Evolutionary conservation across 352 stramenopile genomes (phyloP).

Genomic region (Stephanocyclus meneghinianus): DNA sequence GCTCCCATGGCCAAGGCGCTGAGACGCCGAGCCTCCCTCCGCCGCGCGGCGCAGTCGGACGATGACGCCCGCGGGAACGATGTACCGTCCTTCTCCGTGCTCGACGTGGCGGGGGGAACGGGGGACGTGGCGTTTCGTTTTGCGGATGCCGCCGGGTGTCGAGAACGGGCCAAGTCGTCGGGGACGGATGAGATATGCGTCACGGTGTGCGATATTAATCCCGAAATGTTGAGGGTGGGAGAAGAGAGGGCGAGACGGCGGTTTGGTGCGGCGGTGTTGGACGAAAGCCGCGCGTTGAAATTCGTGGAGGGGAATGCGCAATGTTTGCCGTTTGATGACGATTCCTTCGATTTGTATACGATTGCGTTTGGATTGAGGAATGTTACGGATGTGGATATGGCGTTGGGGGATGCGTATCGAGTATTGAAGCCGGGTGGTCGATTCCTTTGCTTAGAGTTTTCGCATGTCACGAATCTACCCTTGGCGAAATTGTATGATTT

Average conservation of each 20-base stretch:
- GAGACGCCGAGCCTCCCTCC: constrained; percentile 31
- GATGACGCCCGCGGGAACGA: not conserved
- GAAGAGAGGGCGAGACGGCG: constrained; percentile 83
- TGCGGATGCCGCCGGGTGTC: constrained; percentile 80
- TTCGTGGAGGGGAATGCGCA: constrained; percentile 96
- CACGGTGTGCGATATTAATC: constrained; percentile 98
- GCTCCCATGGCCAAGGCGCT: constrained; percentile 64
- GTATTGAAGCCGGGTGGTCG: constrained; percentile 94
- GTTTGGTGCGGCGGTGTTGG: constrained; percentile 69
- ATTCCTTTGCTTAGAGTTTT: constrained; percentile 99
- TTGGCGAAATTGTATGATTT: constrained; percentile 92
- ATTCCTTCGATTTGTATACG: constrained; percentile 98
- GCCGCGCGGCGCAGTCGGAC: constrained; percentile 3
- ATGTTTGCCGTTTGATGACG: constrained; percentile 90
- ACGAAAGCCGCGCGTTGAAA: constrained; percentile 61
- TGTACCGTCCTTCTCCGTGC: constrained; percentile 43
- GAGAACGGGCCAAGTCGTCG: constrained; percentile 65
- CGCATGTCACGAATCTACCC: constrained; percentile 88
- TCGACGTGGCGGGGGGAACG: constrained; percentile 98
- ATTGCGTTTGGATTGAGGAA: constrained; percentile 99
- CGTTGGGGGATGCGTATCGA: constrained; percentile 91
- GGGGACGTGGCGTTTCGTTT: constrained; percentile 99
- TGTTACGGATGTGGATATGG: constrained; percentile 91
- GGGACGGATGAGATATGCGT: constrained; percentile 82
- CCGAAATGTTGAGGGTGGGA: constrained; percentile 96